Base-by-base conservation (phyloP, 1,139 yeast genomes). In the Blastobotrys buckinghamii region DNA sequence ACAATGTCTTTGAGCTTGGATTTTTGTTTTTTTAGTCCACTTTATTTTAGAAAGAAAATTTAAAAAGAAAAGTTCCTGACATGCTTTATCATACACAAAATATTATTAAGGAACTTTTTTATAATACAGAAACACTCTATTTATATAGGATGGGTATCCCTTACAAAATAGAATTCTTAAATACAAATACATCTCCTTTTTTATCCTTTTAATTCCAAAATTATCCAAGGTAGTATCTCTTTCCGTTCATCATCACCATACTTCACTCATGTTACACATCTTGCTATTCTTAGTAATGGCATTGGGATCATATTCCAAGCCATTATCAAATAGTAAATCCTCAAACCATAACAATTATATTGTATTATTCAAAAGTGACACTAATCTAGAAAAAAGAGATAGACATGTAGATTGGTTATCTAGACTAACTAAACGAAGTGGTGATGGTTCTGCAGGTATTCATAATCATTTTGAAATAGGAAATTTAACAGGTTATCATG, bases 391-490 rank as follows among this genome's bases (percentile, higher is more conserved):
- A n/a, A 47, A 47, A 34, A 39, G 54, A 17, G 44, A 33, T 29
- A 17, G 37, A 15, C 59, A 55, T 38, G 39, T 45, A n/a, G 39
- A 36, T 13, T 56, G 58, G 58, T 39, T 39, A 32, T 12, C 27
- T 12, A 12, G 26, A 30, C 35, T 24, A 26, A n/a, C 13, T 16
- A 32, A 35, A 6, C 2, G 22, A 20, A 27, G 40, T 24, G 39
- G 17, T 10, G 40, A 13, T 9, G 26, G 27, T 4, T 15, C 15
- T 6, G 15, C 32, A 57, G 89, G 89, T 57, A 74, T 84, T 55
- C 65, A 75, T 42, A 83, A 80, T 59, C 65, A 75, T 24, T 84
- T 84, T 67, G 63, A 73, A 55, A 71, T 84, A 51, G 79, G 75
- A 52, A 72, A 49, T 4, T 19, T 57, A 10, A 48, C 54, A 20